phyloP scores from a whole-genome alignment of 2,329 filamentous ascomycete species.

The Davidsoniella australis region DNA sequence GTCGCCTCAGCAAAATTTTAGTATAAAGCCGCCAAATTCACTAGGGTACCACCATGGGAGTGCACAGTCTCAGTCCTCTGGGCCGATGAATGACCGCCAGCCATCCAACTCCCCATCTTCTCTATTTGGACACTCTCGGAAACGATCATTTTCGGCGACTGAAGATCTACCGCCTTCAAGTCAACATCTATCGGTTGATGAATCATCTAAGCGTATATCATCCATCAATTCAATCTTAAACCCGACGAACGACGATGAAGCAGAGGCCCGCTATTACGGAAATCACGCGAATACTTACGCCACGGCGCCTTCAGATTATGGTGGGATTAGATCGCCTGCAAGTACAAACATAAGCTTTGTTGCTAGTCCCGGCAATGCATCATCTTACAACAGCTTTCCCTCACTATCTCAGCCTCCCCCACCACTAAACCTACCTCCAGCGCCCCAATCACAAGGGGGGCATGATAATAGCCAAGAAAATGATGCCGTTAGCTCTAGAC shows the following conservation, averaged over 20 bases:
- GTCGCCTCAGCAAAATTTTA: too few relatives aligned
- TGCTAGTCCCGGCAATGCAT: constrained; percentile 6
- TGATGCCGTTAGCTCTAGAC: constrained; percentile 31
- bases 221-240: constrained; percentile 66
- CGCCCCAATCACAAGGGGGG: background rate
- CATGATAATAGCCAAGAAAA: constrained; percentile 10
- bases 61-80: background rate
- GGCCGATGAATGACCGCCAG: constrained; percentile 29
- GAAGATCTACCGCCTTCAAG: constrained; percentile 33
- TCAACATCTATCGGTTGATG: constrained; percentile 16
- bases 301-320: constrained; percentile 4
- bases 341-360: constrained; percentile 4
- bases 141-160: constrained; percentile 48
- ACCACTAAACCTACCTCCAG: background rate
- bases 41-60: background rate
- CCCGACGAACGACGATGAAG: constrained; percentile 21
- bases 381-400: background rate
- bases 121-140: constrained; percentile 41
- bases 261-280: constrained; percentile 3
- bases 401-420: constrained; percentile 2
- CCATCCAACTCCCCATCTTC: constrained; percentile 43
- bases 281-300: constrained; percentile 6
- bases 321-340: constrained; percentile 3
- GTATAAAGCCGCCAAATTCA: too few relatives aligned
- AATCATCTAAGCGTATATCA: constrained; percentile 44